Base-by-base conservation (phyloP, 345 rosid genomes). In the Dimocarpus longan region DNA sequence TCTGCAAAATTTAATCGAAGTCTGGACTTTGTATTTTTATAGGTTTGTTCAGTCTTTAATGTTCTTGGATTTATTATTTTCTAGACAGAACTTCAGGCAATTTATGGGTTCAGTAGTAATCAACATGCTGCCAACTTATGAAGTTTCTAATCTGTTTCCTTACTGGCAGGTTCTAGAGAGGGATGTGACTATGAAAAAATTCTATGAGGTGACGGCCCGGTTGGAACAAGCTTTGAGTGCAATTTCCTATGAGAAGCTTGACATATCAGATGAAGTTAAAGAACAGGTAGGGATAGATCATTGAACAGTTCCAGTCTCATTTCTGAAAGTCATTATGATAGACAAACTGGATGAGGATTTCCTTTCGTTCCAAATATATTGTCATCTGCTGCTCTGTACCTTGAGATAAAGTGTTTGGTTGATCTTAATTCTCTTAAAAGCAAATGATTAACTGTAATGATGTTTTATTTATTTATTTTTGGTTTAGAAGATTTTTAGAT, bases 251-350 rank as follows among this genome's bases (percentile, higher is more conserved):
- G 93, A 93, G 74, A 86, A 83, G 71, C 94, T 96, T 18, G 98
- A 93, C 74, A 94, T 96, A 77, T 93, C 98, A 4, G 98, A 94
- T 84, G 99, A 96, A 93, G 98, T 96, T 73, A 96, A 92, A 79
- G 99, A 96, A 78, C 99, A 93, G 97, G 99, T 96, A 82, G 18
- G 73, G 32, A 40, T 67, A 18, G 70, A 65, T 64, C 62, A 32
- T 22, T 16, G 3, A 64, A 12, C n/a, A 65, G n/a, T 28, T 65
- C 0, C 68, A 69, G 26, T 66, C 21, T 54, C 64, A 70, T 28
- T 56, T n/a, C 67, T 71, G 40, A 48, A 39, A 9, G 52, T 26
- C 24, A 26, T 52, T 13, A 22, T 44, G 57, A 46, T 15, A 42
- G 18, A 18, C 37, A 71, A 74, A 63, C 59, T 76, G 66, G 71